Evolutionary conservation across 2,329 filamentous ascomycete species (phyloP).

Genomic region (Botrytis byssoidea): DNA sequence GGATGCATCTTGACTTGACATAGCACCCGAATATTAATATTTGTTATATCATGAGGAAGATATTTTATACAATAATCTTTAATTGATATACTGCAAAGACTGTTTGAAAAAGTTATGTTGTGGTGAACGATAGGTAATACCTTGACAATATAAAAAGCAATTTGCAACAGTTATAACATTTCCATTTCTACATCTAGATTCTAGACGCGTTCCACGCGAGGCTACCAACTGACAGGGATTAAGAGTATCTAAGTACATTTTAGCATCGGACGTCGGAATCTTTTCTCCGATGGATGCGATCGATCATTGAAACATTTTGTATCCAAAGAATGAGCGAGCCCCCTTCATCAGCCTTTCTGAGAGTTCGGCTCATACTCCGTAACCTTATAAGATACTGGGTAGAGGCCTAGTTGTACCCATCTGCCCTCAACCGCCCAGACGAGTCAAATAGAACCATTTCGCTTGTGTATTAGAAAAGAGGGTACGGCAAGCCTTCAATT

Average conservation of each 20-base stretch:
- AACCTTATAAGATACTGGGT: background rate
- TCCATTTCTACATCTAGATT: background rate
- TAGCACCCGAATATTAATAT: slow-evolving; percentile 38
- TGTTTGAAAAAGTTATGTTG: slow-evolving; percentile 10
- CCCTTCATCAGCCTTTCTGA: background rate
- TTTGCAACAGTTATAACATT: slow-evolving; percentile 3
- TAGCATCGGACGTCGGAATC: background rate
- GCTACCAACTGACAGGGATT: background rate
- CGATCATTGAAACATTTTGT: background rate
- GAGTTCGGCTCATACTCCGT: background rate
- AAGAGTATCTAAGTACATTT: background rate
- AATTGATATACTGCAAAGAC: slow-evolving; percentile 17
- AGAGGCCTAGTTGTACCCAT: background rate
- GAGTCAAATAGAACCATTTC: background rate
- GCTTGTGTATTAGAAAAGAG: background rate
- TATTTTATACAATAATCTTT: slow-evolving; percentile 25
- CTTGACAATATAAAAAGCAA: background rate
- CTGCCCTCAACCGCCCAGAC: background rate
- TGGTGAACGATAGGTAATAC: background rate
- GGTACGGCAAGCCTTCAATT: background rate
- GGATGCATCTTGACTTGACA: slow-evolving; percentile 36
- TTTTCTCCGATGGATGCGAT: background rate
- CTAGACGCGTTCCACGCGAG: slow-evolving; percentile 1
- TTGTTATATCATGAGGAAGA: slow-evolving; percentile 32
- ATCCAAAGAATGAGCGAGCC: background rate